Evolutionary conservation across 768 basidiomycete species (phyloP), one percentile per base, ranked within the genome.

Genomic region (Lactarius akahatsu): DNA sequence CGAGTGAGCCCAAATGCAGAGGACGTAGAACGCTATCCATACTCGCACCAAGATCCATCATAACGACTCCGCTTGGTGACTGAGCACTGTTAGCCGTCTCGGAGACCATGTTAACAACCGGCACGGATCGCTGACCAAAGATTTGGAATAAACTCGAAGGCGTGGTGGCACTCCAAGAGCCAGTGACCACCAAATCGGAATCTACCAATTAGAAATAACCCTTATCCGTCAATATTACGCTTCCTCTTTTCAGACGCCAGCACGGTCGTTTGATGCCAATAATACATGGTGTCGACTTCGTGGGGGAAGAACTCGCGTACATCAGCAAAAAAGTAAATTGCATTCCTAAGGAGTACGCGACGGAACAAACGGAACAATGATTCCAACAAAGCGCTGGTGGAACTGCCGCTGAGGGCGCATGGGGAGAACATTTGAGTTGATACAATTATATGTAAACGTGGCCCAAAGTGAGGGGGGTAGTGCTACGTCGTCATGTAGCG

Each of bases 1-100:
- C 54, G 62, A 67, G 62, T 58, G 57, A 40, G 15, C 26, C 34
- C 41, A 41, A 67, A 34, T 28, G 66, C 23, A 47, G 34, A 41
- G 58, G 55, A 28, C 18, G 26, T 26, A 55, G 2, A 28, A 58
- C 41, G 43, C 30, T 52, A 41, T 62, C 65, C 52, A 54, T 20
- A 23, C 50, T 43, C 50, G 57, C 57, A 59, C 62, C 65, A 52
- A 52, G 50, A 52, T 52, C 50, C 50, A 26, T 26, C 26, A 13
- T 52, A 26, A 52, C 26, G 23, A 52, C 26, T 16, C 50, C 50
- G 26, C 26, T 52, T 52, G 47, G 47, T 50, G 50, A 52, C 43
- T 45, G 43, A 45, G 20, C 20, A 20, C 20, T 45, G 23, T 26
- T 26, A 52, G 50, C 50, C 50, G 50, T 28, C 50, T 52, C 50